A percentile compares a stretch with the other conserved stretches of the same genome.
Evolutionary conservation across 1,284 basidiomycete species (phyloP).

Genomic region (Sphagnurus paluster): DNA sequence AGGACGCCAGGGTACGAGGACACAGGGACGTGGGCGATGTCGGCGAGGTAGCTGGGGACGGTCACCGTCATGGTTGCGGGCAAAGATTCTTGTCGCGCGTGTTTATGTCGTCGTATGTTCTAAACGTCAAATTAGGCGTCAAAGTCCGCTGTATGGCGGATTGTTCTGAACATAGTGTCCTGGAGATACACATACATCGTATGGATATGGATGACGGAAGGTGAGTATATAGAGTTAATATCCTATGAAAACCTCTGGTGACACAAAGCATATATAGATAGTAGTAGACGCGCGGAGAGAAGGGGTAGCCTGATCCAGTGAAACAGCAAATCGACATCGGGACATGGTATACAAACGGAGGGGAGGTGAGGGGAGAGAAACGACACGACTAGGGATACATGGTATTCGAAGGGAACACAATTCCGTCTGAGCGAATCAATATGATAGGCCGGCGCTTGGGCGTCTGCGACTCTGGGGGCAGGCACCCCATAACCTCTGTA

Average conservation of each 20-base stretch:
- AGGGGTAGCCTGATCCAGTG: constrained; percentile 15
- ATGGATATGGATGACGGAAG: constrained; percentile 5
- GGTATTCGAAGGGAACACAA: constrained; percentile 87
- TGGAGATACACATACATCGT: constrained; percentile 16
- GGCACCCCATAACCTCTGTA: constrained; percentile 81
- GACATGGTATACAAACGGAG: constrained; percentile 9
- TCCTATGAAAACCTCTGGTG: constrained; percentile 12
- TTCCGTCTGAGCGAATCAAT: constrained; percentile 85
- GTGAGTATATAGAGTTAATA: constrained; percentile 9
- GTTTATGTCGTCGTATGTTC: too few species aligned
- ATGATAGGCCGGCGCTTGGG: constrained; percentile 77
- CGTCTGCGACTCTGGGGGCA: constrained; percentile 66
- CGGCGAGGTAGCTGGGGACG: constrained; percentile 27
- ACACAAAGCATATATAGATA: constrained; percentile 14
- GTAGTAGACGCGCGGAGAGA: not conserved
- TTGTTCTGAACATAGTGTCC: too few species aligned
- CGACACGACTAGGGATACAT: constrained; percentile 65
- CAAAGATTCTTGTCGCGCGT: not conserved
- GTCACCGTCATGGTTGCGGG: constrained; percentile 24
- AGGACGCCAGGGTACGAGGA: constrained; percentile 40
- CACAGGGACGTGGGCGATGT: constrained; percentile 27
- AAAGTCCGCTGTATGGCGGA: too few species aligned
- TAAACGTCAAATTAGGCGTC: too few species aligned
- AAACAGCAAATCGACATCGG: constrained; percentile 14
- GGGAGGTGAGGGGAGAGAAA: constrained; percentile 7